phyloP scores from a whole-genome alignment of 2,329 filamentous ascomycete genomes.

The Trichoderma aggressivum region DNA sequence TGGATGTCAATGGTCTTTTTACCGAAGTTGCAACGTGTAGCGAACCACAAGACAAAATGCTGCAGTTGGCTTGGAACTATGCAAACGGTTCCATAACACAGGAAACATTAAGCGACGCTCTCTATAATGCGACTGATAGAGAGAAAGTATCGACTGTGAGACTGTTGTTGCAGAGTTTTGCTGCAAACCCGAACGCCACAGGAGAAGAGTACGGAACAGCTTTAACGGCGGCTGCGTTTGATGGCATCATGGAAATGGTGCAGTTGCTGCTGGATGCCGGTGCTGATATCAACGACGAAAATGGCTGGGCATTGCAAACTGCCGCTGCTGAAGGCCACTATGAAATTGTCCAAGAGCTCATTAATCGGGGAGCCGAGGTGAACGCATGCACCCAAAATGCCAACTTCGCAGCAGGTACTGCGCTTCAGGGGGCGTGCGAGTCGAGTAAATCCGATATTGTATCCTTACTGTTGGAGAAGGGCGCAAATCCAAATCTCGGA shows the following conservation, averaged over 20 bases:
- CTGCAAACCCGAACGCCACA: constrained; percentile 37
- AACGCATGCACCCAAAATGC: constrained; percentile 33
- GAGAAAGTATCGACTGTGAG: constrained; percentile 38
- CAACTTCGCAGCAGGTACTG: constrained; percentile 32
- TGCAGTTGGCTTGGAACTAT: constrained; percentile 39
- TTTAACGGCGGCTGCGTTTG: constrained; percentile 37
- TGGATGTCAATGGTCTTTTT: constrained; percentile 38
- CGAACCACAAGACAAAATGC: constrained; percentile 33
- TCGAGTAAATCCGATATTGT: constrained; percentile 36
- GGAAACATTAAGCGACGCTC: constrained; percentile 31
- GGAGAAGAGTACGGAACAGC: constrained; percentile 34
- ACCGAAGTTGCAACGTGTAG: constrained; percentile 29
- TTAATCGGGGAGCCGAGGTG: constrained; percentile 35
- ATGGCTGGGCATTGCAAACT: constrained; percentile 38
- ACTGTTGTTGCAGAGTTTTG: constrained; percentile 33
- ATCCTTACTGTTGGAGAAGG: constrained; percentile 34
- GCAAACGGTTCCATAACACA: constrained; percentile 32
- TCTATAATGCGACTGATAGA: constrained; percentile 40
- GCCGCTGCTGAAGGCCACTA: constrained; percentile 36
- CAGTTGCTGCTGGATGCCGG: constrained; percentile 33
- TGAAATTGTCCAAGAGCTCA: constrained; percentile 34
- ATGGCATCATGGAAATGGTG: constrained; percentile 32
- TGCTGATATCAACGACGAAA: constrained; percentile 33
- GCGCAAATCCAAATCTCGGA: constrained; percentile 38
- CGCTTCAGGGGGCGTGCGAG: constrained; percentile 40